phyloP scores from a whole-genome alignment of 2,329 filamentous ascomycete species.

The Cercospora citrullina region DNA sequence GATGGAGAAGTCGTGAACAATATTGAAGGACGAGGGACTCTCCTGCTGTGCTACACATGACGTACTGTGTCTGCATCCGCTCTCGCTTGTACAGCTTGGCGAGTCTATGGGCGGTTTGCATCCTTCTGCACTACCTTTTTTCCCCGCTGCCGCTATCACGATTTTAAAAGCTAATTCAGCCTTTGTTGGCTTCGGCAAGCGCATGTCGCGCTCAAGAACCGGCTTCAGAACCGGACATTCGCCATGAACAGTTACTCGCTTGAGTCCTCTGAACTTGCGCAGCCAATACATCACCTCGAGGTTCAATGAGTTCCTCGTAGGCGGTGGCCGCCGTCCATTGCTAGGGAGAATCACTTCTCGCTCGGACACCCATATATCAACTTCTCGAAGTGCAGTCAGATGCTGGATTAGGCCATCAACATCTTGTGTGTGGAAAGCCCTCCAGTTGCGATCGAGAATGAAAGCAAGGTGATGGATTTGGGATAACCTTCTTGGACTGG shows the following conservation, averaged over 20 bases:
- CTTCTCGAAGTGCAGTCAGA: neutral
- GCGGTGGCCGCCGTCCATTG: neutral
- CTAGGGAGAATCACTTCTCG: neutral
- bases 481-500: neutral
- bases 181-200: neutral
- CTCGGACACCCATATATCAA: neutral
- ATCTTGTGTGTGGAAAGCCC: neutral
- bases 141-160: neutral
- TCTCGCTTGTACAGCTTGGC: neutral
- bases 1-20: neutral
- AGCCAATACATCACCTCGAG: neutral
- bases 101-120: neutral
- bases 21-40: too few species aligned
- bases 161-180: neutral
- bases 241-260: neutral
- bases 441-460: neutral
- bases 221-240: neutral
- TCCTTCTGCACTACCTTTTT: neutral
- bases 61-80: neutral
- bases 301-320: neutral
- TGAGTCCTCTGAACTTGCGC: neutral
- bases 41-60: neutral
- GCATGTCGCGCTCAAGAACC: neutral
- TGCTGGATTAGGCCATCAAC: neutral
- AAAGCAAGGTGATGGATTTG: neutral